Percentiles rank a stretch among this genome's conserved stretches.
phyloP scores from a whole-genome alignment of 192 early-diverging fungal genomes.

The Coemansia sp. region DNA sequence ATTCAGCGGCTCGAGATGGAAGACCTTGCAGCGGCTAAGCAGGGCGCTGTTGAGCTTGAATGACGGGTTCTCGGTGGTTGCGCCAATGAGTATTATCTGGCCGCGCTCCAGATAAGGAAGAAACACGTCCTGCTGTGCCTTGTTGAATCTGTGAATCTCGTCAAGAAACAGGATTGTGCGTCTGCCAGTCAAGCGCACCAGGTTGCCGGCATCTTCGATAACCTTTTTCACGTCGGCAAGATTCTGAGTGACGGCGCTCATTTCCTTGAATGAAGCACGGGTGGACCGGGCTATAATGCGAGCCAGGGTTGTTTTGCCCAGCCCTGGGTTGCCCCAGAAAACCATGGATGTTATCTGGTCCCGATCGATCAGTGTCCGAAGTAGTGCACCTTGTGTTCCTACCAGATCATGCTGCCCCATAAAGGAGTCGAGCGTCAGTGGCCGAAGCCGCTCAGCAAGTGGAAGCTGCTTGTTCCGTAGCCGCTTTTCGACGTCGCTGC shows the following conservation, averaged over 20 bases:
- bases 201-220: conserved; percentile 68
- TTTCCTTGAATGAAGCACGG: conserved; percentile 46
- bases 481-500: conserved; percentile 15
- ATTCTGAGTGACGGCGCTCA: conserved; percentile 61
- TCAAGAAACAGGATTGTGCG: conserved; percentile 81
- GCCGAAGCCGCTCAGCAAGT: conserved; percentile 50
- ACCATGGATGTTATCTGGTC: conserved; percentile 75
- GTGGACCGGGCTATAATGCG: conserved; percentile 57
- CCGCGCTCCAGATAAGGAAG: conserved; percentile 78
- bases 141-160: conserved; percentile 89
- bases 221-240: conserved; percentile 65
- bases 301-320: conserved; percentile 65
- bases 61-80: conserved; percentile 82
- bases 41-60: conserved; percentile 83
- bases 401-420: conserved; percentile 72
- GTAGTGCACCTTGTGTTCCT: conserved; percentile 54
- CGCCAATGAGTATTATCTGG: conserved; percentile 67
- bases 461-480: conserved; percentile 30
- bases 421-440: conserved; percentile 62
- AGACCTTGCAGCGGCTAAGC: conserved; percentile 76
- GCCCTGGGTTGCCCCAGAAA: conserved; percentile 70
- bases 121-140: conserved; percentile 86
- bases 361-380: conserved; percentile 65
- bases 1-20: conserved; percentile 68
- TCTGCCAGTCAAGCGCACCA: conserved; percentile 57